phyloP scores from a whole-genome alignment of 192 early-diverging fungal genomes.

The Backusella luteola region DNA sequence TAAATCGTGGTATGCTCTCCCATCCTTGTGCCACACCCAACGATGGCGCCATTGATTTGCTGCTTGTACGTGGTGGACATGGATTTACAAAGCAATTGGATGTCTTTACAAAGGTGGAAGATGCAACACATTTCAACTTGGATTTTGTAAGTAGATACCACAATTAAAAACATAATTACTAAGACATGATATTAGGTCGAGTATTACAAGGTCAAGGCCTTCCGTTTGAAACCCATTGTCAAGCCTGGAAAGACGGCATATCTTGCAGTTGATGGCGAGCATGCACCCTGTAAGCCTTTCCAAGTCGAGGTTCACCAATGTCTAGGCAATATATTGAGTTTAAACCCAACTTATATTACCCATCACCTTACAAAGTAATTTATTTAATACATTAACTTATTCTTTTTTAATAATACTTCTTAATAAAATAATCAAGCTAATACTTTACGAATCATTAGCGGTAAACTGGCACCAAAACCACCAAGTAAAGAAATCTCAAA shows the following conservation, averaged over 20 bases:
- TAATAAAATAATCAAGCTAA: not conserved
- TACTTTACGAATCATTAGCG: not conserved
- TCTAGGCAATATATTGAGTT: constrained; percentile 41
- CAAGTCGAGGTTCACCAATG: constrained; percentile 55
- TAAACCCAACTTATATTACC: constrained; percentile 15
- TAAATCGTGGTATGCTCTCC: constrained; percentile 39
- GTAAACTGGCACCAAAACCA: not conserved
- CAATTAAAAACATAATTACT: too few relatives aligned
- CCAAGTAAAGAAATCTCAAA: not conserved
- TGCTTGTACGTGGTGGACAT: constrained; percentile 33
- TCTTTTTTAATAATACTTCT: not conserved
- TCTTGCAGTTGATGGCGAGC: constrained; percentile 56
- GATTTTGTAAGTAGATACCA: constrained; percentile 37
- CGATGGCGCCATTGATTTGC: constrained; percentile 53
- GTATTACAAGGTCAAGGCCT: constrained; percentile 60
- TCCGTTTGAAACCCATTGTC: constrained; percentile 44
- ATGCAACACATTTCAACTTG: constrained; percentile 41
- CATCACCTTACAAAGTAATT: not conserved
- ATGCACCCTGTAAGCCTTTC: constrained; percentile 48
- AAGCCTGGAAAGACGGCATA: constrained; percentile 26
- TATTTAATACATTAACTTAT: not conserved
- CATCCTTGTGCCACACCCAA: constrained; percentile 51
- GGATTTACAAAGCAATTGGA: constrained; percentile 28
- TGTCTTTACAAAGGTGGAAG: constrained; percentile 42
- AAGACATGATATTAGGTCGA: constrained; percentile 29